Evolutionary conservation across 2,329 filamentous ascomycete species (phyloP).

Genomic region (Lasiodiplodia gonubiensis): DNA sequence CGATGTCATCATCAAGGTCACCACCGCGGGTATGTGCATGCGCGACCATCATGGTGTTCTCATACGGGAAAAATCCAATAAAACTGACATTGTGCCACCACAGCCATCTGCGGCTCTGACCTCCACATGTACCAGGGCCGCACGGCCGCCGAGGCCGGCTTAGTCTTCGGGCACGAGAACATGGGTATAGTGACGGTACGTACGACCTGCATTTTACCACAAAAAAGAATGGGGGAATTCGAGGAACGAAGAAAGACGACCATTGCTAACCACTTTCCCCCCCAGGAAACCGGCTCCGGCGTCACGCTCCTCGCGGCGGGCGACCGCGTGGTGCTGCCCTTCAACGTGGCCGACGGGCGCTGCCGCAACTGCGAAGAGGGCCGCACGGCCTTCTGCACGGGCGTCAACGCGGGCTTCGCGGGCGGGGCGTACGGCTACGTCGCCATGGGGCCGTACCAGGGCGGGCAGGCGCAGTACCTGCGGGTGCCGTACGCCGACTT

Average conservation of each 20-base stretch:
- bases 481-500: conserved; percentile 71
- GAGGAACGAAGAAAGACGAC: no score
- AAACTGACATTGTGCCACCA: conserved; percentile 3
- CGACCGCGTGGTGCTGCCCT: conserved; percentile 68
- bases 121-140: conserved; percentile 69
- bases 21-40: conserved; percentile 58
- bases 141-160: conserved; percentile 65
- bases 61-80: background rate
- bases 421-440: conserved; percentile 68
- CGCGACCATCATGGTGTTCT: background rate
- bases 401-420: conserved; percentile 65
- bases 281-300: conserved; percentile 59
- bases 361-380: conserved; percentile 70
- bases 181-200: conserved; percentile 59
- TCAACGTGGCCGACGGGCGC: conserved; percentile 68
- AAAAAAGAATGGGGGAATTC: no score
- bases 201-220: background rate
- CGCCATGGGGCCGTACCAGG: conserved; percentile 63
- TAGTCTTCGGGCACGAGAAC: conserved; percentile 68
- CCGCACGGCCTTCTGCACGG: conserved; percentile 69
- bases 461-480: conserved; percentile 68
- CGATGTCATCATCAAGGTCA: conserved; percentile 69
- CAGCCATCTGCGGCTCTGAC: conserved; percentile 61
- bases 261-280: background rate
- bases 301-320: conserved; percentile 67